Base-by-base conservation (phyloP, 2,329 filamentous ascomycete genomes). In the Xylaria sp. region DNA sequence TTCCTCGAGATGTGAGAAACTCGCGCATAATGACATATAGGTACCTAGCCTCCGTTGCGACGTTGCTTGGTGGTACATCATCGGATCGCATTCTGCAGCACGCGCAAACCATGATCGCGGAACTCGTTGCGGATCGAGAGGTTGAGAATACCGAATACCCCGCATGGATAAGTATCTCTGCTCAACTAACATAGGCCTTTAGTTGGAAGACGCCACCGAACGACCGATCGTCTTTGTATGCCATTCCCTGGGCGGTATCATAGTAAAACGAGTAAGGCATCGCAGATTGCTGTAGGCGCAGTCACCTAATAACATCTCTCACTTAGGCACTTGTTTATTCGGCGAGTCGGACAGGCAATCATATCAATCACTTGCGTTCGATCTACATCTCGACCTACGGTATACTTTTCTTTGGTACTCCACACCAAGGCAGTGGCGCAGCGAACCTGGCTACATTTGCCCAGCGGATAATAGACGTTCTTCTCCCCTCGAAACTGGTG, bases 371-470 rank as follows among this genome's bases (percentile, higher is more conserved):
- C 25, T n/a, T 71, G 28, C 66, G 43, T 41, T 63, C 69, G 23
- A 66, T 66, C n/a, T 66, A 58, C 8, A 20, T 64, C 20, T 67
- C 66, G n/a, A 69, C 66, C 1, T 62, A 71, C 20, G 69, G 62
- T 18, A 66, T 71, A 49, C 54, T 69, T 3, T 69, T 71, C 43
- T 69, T 69, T 20, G 59, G 69, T 15, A 69, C 69, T 2, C 66
- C 69, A 0, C 69, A 69, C n/a, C 63, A 66, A 41, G 66, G 69
- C 6, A 69, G 63, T 49, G 31, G 51, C 2, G 48, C 41, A 28
- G 66, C 62, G 18, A 68, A 59, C 5, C 36, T 70, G 3, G 56
- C 48, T 13, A 68, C 28, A 23, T 62, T 59, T 43, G 66, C 52
- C 10, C 68, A 68, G 28, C 68, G 68, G 1, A 62, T 68, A 25